Evolutionary conservation across 1,284 basidiomycete genomes (phyloP), one percentile per base, ranked within the genome.

Genomic region (Trichosporon ovoides): DNA sequence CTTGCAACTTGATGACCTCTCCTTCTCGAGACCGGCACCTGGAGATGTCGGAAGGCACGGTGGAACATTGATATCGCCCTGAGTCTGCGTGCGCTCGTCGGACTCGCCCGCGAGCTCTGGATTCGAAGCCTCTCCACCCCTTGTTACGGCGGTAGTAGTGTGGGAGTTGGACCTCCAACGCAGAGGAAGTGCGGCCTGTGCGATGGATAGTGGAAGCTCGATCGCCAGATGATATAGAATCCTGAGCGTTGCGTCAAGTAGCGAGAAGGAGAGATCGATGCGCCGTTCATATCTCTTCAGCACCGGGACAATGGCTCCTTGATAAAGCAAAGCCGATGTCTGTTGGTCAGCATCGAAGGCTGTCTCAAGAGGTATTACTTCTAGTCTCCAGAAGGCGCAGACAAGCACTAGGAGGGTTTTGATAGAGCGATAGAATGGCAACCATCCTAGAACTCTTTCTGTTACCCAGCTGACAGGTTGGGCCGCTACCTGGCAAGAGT

Each of bases 381-480:
- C 49, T n/a, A 62, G 13, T 10, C 70, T 56, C 31, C 66, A 66
- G 13, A 52, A 48, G 11, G 69, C 28, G 38, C 69, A 68, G 0
- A 40, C 43, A 2, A 63, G n/a, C 2, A 61, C 58, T 4, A 66
- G 20, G 11, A 70, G 31, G 4, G 46, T 56, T 49, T 65, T 70
- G 22, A 74, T 16, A 2, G 68, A 63, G 0, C 57, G 38, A 53
- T 73, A 75, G 38, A 75, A 66, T 1, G 73, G 73, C 24, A 74
- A 38, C 73, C 73, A 75, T 24, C 59, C 59, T 7, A 73, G 37
- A 12, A 67, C 3, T 0, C 43, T 46, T 18, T 72, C 66, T 0
- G 62, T 22, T 0, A 57, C 16, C 1, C 54, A 40, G 10, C 55
- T 57, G 3, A 63, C 33, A 1, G 59, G 60, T 22, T 62, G 60